Conservation (phyloP, 2,329 filamentous ascomycete genomes). For the Thermothelomyces thermophilus region DNA sequence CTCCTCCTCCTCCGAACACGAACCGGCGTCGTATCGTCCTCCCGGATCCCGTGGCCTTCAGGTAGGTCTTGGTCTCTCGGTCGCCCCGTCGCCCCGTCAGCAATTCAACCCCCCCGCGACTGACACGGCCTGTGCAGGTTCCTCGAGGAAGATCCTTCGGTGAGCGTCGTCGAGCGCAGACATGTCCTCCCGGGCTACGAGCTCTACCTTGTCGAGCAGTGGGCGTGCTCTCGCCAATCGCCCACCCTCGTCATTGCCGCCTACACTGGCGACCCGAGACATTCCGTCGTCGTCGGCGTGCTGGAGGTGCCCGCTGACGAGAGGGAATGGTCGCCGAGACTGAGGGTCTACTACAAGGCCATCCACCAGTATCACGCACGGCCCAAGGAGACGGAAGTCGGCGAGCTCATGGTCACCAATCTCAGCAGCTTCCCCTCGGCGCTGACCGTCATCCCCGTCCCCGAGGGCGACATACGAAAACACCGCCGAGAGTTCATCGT, state of each 20-base stretch:
- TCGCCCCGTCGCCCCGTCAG: neutral
- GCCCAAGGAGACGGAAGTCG: constrained; percentile 72
- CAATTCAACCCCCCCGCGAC: neutral
- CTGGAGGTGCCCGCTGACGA: constrained; percentile 78
- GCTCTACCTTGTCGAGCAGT: constrained; percentile 92
- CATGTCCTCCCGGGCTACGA: constrained; percentile 75
- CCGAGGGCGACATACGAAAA: constrained; percentile 74
- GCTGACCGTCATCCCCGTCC: constrained; percentile 84
- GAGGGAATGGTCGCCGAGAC: constrained; percentile 66
- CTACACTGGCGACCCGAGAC: constrained; percentile 79
- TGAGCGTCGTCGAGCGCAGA: constrained; percentile 66
- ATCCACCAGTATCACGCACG: constrained; percentile 80
- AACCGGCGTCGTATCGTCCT: constrained; percentile 46
- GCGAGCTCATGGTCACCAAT: constrained; percentile 89
- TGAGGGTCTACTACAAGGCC: constrained; percentile 80
- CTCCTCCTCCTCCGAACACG: constrained; percentile 27
- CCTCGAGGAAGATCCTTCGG: constrained; percentile 76
- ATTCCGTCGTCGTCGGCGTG: constrained; percentile 72
- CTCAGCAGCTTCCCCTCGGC: constrained; percentile 86
- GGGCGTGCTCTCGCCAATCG: constrained; percentile 86
- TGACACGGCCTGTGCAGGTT: constrained; percentile 43
- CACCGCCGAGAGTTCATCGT: constrained; percentile 83
- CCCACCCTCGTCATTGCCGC: constrained; percentile 89
- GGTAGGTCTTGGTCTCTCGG: constrained; percentile 33
- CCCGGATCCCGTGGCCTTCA: constrained; percentile 52